phyloP scores from a whole-genome alignment of 352 stramenopile genomes.

The Phytophthora europaea region DNA sequence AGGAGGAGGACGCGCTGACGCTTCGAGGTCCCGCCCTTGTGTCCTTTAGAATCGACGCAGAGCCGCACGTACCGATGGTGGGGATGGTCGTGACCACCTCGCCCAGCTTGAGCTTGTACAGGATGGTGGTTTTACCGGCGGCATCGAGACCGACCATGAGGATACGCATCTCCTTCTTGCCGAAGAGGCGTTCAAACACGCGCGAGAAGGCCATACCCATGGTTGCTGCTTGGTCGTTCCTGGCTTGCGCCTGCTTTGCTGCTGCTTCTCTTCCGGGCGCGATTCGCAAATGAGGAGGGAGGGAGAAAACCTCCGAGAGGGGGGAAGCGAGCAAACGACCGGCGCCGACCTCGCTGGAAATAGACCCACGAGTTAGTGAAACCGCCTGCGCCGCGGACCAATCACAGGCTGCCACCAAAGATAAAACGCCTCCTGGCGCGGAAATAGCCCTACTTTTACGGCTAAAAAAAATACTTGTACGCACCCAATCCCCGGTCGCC shows the following conservation, averaged over 20 bases:
- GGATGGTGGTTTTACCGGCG: slow-evolving; percentile 99
- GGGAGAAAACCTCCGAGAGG: slow-evolving; percentile 26
- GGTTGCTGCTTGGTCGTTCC: slow-evolving; percentile 47
- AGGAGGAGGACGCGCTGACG: background rate
- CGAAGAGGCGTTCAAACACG: slow-evolving; percentile 99
- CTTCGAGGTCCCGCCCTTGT: background rate
- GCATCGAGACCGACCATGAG: slow-evolving; percentile 99
- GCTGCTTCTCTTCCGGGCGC: slow-evolving; percentile 41
- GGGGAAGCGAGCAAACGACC: slow-evolving; percentile 37
- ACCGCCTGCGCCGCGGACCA: slow-evolving; percentile 31
- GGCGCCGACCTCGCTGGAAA: slow-evolving; percentile 23
- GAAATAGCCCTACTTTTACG: slow-evolving; percentile 32
- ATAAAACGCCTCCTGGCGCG: slow-evolving; percentile 1
- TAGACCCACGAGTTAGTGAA: slow-evolving; percentile 40
- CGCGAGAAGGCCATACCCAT: slow-evolving; percentile 99
- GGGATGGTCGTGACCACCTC: slow-evolving; percentile 98
- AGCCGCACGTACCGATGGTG: slow-evolving; percentile 94
- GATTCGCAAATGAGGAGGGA: slow-evolving; percentile 65
- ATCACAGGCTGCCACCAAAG: slow-evolving; percentile 54
- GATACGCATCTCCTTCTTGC: slow-evolving; percentile 99
- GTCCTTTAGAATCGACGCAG: background rate
- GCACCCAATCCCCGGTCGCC: background rate
- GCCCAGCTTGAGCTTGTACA: slow-evolving; percentile 95
- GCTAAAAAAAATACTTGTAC: background rate
- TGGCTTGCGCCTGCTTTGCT: slow-evolving; percentile 19